phyloP scores from a whole-genome alignment of 2,329 filamentous ascomycete genomes.

The Clonostachys solani region DNA sequence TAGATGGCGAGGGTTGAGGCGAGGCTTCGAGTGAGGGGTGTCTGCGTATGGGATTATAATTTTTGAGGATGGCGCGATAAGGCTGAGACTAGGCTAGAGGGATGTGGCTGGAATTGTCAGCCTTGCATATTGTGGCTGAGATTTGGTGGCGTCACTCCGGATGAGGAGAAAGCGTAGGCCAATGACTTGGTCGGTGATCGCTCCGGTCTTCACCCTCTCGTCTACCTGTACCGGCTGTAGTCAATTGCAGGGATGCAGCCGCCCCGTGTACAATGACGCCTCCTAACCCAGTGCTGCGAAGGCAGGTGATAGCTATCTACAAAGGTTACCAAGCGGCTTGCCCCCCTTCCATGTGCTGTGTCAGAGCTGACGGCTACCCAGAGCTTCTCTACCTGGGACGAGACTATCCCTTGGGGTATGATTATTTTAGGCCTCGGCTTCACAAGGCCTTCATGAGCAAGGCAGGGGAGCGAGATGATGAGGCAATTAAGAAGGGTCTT shows the following conservation, averaged over 20 bases:
- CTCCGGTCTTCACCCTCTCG: no score
- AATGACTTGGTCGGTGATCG: no score
- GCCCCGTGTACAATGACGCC: conserved; percentile 12
- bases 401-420: conserved; percentile 79
- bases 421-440: conserved; percentile 75
- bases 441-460: conserved; percentile 84
- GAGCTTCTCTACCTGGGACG: conserved; percentile 81
- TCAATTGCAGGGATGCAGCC: no score
- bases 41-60: not conserved
- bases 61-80: not conserved
- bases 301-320: conserved; percentile 80
- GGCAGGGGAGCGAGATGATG: conserved; percentile 63
- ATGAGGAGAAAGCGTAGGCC: no score
- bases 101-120: not conserved
- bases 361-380: conserved; percentile 24
- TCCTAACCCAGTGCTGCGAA: conserved; percentile 56
- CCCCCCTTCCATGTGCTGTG: not conserved
- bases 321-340: conserved; percentile 52
- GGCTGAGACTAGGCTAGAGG: not conserved
- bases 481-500: conserved; percentile 72
- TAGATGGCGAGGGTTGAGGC: no score
- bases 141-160: no score
- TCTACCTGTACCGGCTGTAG: no score
- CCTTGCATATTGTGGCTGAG: not conserved
- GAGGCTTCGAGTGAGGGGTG: conserved; percentile 5